These are phyloP conservation scores for Plectosphaerella sp. DNA, from an alignment of 2,329 filamentous ascomycete genomes.

Conservation along the genomic window DNA sequence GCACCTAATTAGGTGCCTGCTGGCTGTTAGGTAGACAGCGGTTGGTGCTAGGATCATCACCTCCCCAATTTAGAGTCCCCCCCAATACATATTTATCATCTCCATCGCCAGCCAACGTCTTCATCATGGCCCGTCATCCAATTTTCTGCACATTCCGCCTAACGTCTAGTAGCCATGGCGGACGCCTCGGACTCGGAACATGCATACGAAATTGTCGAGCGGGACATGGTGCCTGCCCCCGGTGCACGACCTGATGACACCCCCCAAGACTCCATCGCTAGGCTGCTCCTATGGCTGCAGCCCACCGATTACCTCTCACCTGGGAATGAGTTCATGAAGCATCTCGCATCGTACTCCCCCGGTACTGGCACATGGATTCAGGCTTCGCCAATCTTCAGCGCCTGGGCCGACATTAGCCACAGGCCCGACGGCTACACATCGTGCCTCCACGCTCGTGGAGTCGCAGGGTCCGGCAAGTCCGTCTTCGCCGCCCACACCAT, in stretches of 20 bases:
- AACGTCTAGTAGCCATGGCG: neutral
- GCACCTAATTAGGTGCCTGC: too few relatives aligned
- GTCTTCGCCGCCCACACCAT: slow-evolving; percentile 23
- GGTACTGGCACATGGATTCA: slow-evolving; percentile 16
- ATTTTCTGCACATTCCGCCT: too few relatives aligned
- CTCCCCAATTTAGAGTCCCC: too few relatives aligned
- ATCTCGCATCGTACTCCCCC: slow-evolving; percentile 13
- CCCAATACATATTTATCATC: too few relatives aligned
- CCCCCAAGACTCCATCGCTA: neutral
- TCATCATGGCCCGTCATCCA: too few relatives aligned
- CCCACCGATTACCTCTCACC: slow-evolving; percentile 19
- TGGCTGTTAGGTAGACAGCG: too few relatives aligned
- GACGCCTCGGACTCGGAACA: neutral
- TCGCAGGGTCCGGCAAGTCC: slow-evolving; percentile 23
- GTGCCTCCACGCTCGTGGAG: slow-evolving; percentile 5
- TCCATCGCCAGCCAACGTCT: too few relatives aligned
- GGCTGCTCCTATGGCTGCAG: slow-evolving; percentile 22
- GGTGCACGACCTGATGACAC: neutral
- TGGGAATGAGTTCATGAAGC: slow-evolving; percentile 20
- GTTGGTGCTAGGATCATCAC: too few relatives aligned
- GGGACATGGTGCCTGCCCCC: neutral
- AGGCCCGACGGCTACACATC: neutral
- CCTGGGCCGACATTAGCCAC: neutral
- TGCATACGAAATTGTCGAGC: neutral
- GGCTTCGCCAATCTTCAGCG: neutral